Evolutionary conservation across 768 basidiomycete genomes (phyloP).

Genomic region (Leucosporidium creatinivorum): DNA sequence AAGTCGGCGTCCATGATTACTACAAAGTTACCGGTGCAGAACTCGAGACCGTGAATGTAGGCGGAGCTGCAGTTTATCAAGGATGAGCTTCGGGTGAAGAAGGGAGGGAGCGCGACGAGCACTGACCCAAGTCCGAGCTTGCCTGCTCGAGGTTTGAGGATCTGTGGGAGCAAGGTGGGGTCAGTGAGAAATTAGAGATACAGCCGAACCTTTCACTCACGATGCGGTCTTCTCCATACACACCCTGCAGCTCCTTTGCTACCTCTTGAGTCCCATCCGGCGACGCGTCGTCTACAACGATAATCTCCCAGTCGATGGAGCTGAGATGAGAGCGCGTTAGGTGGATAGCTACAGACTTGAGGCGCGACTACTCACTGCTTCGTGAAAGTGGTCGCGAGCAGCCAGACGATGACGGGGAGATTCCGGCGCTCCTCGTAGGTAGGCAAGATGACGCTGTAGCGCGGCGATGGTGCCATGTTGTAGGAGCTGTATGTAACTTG

Average conservation of each 20-base stretch:
- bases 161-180: constrained; percentile 43
- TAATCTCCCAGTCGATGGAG: constrained; percentile 60
- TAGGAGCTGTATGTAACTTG: not conserved
- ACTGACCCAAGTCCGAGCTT: constrained; percentile 82
- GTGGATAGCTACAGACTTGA: too few relatives aligned
- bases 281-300: constrained; percentile 85
- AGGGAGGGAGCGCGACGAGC: not conserved
- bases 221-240: constrained; percentile 79
- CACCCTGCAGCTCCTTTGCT: constrained; percentile 63
- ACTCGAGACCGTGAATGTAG: constrained; percentile 84
- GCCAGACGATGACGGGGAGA: constrained; percentile 77
- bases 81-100: constrained; percentile 7
- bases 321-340: not conserved
- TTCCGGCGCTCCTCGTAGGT: constrained; percentile 93
- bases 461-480: not conserved
- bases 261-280: constrained; percentile 90
- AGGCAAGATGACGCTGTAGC: constrained; percentile 63
- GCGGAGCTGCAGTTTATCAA: constrained; percentile 56
- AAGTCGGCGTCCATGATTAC: constrained; percentile 98
- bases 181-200: not conserved
- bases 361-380: constrained; percentile 54
- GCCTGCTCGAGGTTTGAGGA: constrained; percentile 77
- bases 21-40: constrained; percentile 82
- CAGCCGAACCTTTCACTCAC: constrained; percentile 51
- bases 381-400: constrained; percentile 66